Percentiles rank a stretch among this genome's conserved stretches.
phyloP scores from a whole-genome alignment of 1,284 basidiomycete species.

The Anthracocystis panici-leucophaei region DNA sequence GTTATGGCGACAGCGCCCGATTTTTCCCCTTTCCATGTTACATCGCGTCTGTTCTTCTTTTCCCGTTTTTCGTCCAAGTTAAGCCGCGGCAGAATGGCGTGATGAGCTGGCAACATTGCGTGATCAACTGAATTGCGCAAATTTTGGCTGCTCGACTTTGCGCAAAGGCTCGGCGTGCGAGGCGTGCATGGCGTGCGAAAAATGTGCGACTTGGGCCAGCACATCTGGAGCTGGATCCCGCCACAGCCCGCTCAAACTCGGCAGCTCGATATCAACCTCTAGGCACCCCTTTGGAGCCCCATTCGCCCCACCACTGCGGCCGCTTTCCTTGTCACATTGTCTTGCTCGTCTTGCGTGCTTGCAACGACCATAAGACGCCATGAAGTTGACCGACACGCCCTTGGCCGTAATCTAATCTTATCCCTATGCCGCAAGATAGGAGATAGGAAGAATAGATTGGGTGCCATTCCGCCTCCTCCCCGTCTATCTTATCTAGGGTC shows the following conservation, averaged over 20 bases:
- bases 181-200: not conserved
- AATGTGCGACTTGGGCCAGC: slow-evolving; percentile 9
- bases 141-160: not conserved
- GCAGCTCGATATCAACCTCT: slow-evolving; percentile 7
- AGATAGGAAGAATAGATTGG: not conserved
- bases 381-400: slow-evolving; percentile 4
- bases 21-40: slow-evolving; percentile 9
- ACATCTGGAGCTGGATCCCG: slow-evolving; percentile 42
- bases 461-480: too few species aligned
- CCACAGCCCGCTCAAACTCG: slow-evolving; percentile 11
- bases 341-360: slow-evolving; percentile 1
- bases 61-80: not conserved
- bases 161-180: not conserved
- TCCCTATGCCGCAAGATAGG: slow-evolving; percentile 1
- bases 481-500: slow-evolving; percentile 39
- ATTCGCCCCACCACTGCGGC: not conserved
- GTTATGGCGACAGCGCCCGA: slow-evolving; percentile 2
- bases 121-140: slow-evolving; percentile 9
- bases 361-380: slow-evolving; percentile 10
- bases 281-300: slow-evolving; percentile 16
- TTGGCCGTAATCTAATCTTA: slow-evolving; percentile 11
- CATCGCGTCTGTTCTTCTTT: not conserved
- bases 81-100: slow-evolving; percentile 25
- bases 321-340: not conserved
- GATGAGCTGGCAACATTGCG: slow-evolving; percentile 15